Conservation (phyloP, 805 yeast genomes). For the Yamadazyma takamatsuzukensis region DNA sequence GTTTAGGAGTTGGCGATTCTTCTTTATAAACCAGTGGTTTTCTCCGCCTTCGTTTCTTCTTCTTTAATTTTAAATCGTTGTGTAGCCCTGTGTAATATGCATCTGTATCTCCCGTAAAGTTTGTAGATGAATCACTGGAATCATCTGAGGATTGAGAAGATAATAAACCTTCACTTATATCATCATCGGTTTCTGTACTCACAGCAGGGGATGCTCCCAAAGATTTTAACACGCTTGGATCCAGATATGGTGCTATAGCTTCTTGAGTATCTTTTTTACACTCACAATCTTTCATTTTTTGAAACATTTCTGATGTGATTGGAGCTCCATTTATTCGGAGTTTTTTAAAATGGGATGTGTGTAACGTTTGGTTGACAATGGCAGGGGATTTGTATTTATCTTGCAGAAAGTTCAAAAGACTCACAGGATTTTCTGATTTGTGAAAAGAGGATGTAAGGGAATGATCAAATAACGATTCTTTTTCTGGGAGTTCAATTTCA, state of each 20-base stretch:
- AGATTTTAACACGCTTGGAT: slow-evolving; percentile 1
- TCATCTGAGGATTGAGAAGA: slow-evolving; percentile 12
- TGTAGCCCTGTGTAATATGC: slow-evolving; percentile 15
- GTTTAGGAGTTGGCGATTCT: slow-evolving; percentile 35
- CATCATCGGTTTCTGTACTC: slow-evolving; percentile 19
- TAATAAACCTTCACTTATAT: slow-evolving; percentile 5
- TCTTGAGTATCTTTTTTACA: slow-evolving; percentile 2
- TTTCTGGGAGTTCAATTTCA: slow-evolving; percentile 5
- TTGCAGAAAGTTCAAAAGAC: slow-evolving; percentile 14
- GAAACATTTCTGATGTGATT: slow-evolving; percentile 21
- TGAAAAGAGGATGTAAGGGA: slow-evolving; percentile 12
- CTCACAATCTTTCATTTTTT: slow-evolving; percentile 6
- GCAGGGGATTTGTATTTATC: slow-evolving; percentile 36
- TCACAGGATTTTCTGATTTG: slow-evolving; percentile 15
- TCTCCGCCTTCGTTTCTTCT: slow-evolving; percentile 8
- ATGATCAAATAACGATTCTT: slow-evolving; percentile 6
- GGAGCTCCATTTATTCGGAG: slow-evolving; percentile 39
- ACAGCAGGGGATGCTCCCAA: slow-evolving; percentile 6
- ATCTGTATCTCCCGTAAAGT: slow-evolving; percentile 7
- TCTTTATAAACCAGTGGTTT: slow-evolving; percentile 1
- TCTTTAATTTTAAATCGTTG: slow-evolving; percentile 13
- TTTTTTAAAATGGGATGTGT: slow-evolving; percentile 38
- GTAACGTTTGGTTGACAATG: slow-evolving; percentile 33
- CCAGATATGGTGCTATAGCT: slow-evolving; percentile 1
- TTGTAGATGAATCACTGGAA: slow-evolving; percentile 1